Conservation (phyloP, 2,329 filamentous ascomycete genomes). For the Aureobasidium leucospermi region DNA sequence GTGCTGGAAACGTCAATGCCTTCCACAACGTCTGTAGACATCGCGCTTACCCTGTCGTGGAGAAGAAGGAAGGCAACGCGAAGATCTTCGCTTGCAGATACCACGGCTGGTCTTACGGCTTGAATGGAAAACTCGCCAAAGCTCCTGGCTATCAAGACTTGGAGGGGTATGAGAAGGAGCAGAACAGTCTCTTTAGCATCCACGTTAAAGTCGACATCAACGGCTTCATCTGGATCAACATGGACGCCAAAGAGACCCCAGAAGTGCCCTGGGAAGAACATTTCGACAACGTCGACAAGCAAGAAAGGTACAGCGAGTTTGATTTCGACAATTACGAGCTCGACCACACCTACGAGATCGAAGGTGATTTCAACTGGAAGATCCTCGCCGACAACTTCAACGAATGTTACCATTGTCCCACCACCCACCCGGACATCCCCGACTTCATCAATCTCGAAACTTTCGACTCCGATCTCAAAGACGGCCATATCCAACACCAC, state of each 20-base stretch:
- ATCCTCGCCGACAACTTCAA: slow-evolving; percentile 56
- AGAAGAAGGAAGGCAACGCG: slow-evolving; percentile 43
- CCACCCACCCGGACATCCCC: slow-evolving; percentile 51
- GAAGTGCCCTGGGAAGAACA: slow-evolving; percentile 46
- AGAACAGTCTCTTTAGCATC: slow-evolving; percentile 51
- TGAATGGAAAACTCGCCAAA: slow-evolving; percentile 51
- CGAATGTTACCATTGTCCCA: slow-evolving; percentile 54
- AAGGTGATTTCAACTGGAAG: slow-evolving; percentile 53
- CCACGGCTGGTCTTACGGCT: slow-evolving; percentile 56
- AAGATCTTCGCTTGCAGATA: slow-evolving; percentile 53
- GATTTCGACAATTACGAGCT: slow-evolving; percentile 48
- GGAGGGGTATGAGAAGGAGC: slow-evolving; percentile 47
- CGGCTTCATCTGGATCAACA: slow-evolving; percentile 54
- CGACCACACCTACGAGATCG: slow-evolving; percentile 50
- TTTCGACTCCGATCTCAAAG: slow-evolving; percentile 45
- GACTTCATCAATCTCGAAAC: slow-evolving; percentile 49
- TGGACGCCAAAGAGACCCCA: slow-evolving; percentile 39
- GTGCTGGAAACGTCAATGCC: slow-evolving; percentile 46
- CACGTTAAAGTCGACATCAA: slow-evolving; percentile 47
- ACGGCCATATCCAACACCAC: slow-evolving; percentile 44
- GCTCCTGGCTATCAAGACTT: slow-evolving; percentile 53
- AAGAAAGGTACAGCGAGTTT: slow-evolving; percentile 38
- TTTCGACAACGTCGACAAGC: slow-evolving; percentile 41
- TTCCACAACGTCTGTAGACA: slow-evolving; percentile 59
- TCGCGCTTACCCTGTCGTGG: slow-evolving; percentile 52